Evolutionary conservation across 495 filamentous ascomycete genomes (phyloP).

Genomic region (Pseudevernia furfuracea): DNA sequence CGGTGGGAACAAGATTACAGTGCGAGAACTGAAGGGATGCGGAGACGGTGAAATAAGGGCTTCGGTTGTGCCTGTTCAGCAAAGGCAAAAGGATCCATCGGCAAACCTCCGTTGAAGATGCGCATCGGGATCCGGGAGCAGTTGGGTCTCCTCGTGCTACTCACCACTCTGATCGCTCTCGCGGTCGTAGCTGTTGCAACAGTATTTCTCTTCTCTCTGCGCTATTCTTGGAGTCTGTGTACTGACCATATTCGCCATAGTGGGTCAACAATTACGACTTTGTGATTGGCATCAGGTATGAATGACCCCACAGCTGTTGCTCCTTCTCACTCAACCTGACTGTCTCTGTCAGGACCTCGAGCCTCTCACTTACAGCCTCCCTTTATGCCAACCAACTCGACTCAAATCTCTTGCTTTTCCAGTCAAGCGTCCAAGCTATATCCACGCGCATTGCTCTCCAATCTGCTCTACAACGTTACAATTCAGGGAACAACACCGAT

Average conservation of each 20-base stretch:
- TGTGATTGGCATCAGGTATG: slow-evolving; percentile 55
- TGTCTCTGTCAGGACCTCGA: slow-evolving; percentile 35
- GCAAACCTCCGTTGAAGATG: slow-evolving; percentile 44
- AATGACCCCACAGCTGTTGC: slow-evolving; percentile 5
- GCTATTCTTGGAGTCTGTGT: background rate
- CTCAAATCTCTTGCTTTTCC: slow-evolving; percentile 65
- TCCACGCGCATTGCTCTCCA: slow-evolving; percentile 63
- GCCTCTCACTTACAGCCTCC: slow-evolving; percentile 68
- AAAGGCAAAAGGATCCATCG: background rate
- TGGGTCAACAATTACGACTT: slow-evolving; percentile 73
- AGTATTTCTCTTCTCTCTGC: slow-evolving; percentile 32
- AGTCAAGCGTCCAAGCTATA: slow-evolving; percentile 59
- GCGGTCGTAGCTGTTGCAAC: slow-evolving; percentile 58
- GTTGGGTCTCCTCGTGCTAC: slow-evolving; percentile 63
- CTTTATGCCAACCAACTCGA: slow-evolving; percentile 76
- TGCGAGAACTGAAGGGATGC: slow-evolving; percentile 1
- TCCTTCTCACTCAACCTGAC: background rate
- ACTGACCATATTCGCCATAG: slow-evolving; percentile 21
- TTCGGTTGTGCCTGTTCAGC: background rate
- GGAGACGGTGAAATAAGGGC: background rate
- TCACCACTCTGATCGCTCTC: slow-evolving; percentile 60
- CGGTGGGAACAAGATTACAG: background rate
- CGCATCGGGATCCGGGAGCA: slow-evolving; percentile 78
- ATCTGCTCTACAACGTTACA: slow-evolving; percentile 51
- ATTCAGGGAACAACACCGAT: slow-evolving; percentile 38